Evolutionary conservation across 2,329 filamentous ascomycete genomes (phyloP).

Genomic region (Ceratocystis lukuohia): DNA sequence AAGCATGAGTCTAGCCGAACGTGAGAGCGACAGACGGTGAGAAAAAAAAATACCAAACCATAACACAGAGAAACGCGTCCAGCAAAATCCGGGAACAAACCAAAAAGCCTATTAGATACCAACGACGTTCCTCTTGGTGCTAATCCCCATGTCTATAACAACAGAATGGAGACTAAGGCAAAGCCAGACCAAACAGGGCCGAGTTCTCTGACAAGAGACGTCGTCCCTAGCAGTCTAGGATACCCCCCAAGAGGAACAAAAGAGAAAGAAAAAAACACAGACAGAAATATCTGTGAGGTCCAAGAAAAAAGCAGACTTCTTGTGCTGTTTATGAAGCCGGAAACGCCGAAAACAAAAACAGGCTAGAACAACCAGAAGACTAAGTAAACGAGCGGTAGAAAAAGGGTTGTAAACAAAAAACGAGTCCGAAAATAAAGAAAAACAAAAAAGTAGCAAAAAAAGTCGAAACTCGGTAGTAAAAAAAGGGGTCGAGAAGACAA

Average conservation of each 20-base stretch:
- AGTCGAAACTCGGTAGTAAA: neutral
- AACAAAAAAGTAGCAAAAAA: neutral
- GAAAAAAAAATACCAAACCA: neutral
- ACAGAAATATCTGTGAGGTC: constrained; percentile 1
- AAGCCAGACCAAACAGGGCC: no score
- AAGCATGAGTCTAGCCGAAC: neutral
- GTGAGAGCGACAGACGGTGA: neutral
- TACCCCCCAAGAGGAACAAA: neutral
- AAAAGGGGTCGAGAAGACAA: constrained; percentile 13
- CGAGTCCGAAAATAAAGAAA: neutral
- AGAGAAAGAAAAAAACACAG: neutral
- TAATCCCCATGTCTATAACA: neutral
- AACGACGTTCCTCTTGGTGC: neutral
- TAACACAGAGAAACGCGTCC: neutral
- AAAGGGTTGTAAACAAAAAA: neutral
- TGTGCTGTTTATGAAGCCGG: constrained; percentile 6
- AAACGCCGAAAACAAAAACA: constrained; percentile 6
- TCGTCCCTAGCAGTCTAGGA: neutral
- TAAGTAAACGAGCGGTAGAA: neutral
- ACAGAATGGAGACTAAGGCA: neutral
- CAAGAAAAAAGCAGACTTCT: neutral
- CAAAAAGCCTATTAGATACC: constrained; percentile 4
- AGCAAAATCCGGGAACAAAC: neutral
- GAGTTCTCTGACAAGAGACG: neutral
- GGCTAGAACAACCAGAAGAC: neutral